Base-by-base conservation (phyloP, 495 filamentous ascomycete species). In the Lasiosphaeria hispida region DNA sequence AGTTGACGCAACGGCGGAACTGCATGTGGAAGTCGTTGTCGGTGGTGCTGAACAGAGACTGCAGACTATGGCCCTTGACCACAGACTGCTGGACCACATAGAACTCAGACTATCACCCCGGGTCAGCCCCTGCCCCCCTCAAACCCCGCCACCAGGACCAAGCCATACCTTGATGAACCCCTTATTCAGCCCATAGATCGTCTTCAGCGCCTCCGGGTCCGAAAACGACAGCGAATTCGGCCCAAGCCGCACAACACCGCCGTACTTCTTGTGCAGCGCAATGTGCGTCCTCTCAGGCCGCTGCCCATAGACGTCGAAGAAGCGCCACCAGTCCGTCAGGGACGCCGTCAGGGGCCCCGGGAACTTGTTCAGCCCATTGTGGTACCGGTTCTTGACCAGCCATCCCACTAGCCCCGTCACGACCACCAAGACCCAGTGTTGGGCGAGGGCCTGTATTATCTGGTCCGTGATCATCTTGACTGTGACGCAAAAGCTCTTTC, bases 121-220 rank as follows among this genome's bases (percentile, higher is more conserved):
- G 9, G 52, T 73, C n/a, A 74, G 61, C n/a, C 53, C n/a, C 39
- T 18, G 58, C 8, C 10, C 11, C 15, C 8, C 13, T 18, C 51
- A n/a, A 14, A 19, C 11, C 23, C 2, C 23, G 2, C 23, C 10
- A 3, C 13, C 11, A 61, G 34, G 53, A 59, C 14, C 23, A 39
- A 33, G 53, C 14, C 69, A 43, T 58, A 89, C 86, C 80, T 92
- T 93, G 55, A 74, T 75, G 66, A 90, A 90, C n/a, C 87, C 87
- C 69, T 91, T 91, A 64, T 91, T 91, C 55, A 92, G 75, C 1
- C 90, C 87, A 64, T 92, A 94, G 30, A 94, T 92, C 7, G 77
- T 76, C 65, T 87, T 89, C 45, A 91, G 71, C 10, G 86, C 84
- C 49, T 78, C 77, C 0, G 88, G 86, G 61, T 89, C 81, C 4